Conservation (phyloP, 192 early-diverging fungal genomes). For the Gorgonomyces haynaldii region DNA sequence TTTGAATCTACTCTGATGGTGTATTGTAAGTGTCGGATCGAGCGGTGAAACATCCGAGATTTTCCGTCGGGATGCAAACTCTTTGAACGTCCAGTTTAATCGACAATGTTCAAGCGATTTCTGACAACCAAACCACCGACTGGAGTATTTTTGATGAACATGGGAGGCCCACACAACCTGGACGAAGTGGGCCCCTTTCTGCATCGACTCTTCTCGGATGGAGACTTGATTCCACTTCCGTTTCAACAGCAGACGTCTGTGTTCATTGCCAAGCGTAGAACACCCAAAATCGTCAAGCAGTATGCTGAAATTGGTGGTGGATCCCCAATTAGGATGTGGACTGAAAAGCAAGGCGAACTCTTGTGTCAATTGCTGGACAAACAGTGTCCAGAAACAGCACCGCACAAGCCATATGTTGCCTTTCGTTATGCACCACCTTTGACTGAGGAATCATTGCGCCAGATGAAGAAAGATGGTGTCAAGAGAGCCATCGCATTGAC, state of each 20-base stretch:
- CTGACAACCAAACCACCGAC: constrained; percentile 29
- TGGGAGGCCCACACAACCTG: constrained; percentile 68
- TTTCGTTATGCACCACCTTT: constrained; percentile 84
- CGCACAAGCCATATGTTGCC: constrained; percentile 83
- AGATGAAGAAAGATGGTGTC: constrained; percentile 74
- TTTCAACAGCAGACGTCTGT: constrained; percentile 59
- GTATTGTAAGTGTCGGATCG: too few species aligned
- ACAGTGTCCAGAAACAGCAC: constrained; percentile 65
- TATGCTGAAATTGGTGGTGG: constrained; percentile 91
- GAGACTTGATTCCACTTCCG: constrained; percentile 84
- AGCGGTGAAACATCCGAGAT: too few species aligned
- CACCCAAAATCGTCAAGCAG: constrained; percentile 76
- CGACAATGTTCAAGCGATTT: too few species aligned
- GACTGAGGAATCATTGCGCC: constrained; percentile 56
- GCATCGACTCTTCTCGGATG: constrained; percentile 73
- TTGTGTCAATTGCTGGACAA: constrained; percentile 67
- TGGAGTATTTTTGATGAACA: constrained; percentile 82
- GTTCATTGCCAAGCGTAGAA: constrained; percentile 70
- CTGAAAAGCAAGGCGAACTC: constrained; percentile 65
- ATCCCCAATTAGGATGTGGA: constrained; percentile 87
- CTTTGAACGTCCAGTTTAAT: too few species aligned
- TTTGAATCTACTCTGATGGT: too few species aligned
- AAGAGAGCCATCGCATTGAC: constrained; percentile 79
- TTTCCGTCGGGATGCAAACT: too few species aligned
- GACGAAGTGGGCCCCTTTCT: constrained; percentile 74